Percentiles rank a stretch among this genome's conserved stretches.
Evolutionary conservation across 306 rosid genomes (phyloP).

Genomic region (Adenanthera pavonina): DNA sequence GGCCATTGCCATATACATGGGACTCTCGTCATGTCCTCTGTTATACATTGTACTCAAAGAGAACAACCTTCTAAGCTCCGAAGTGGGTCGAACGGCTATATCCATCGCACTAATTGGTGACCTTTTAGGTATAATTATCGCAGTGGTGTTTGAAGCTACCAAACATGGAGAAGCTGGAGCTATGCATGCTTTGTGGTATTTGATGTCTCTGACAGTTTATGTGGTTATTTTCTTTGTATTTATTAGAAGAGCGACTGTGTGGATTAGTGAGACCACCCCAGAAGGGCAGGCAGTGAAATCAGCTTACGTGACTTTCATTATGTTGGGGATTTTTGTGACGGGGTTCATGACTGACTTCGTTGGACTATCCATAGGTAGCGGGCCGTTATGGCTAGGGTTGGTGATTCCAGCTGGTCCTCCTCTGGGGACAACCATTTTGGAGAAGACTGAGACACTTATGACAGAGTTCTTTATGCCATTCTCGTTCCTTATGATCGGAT

Average conservation of each 20-base stretch:
- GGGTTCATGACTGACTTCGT: constrained; percentile 61
- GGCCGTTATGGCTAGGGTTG: constrained; percentile 74
- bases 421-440: constrained; percentile 59
- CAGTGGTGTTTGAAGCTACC: constrained; percentile 58
- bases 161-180: constrained; percentile 43
- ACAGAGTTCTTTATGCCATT: constrained; percentile 65
- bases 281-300: constrained; percentile 59
- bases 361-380: constrained; percentile 67
- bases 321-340: constrained; percentile 48
- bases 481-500: constrained; percentile 62
- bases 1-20: constrained; percentile 45
- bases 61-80: constrained; percentile 77
- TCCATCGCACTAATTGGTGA: constrained; percentile 62
- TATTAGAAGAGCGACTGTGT: constrained; percentile 38
- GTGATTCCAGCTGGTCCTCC: constrained; percentile 77
- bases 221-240: background rate
- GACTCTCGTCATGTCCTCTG: constrained; percentile 59
- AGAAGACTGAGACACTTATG: constrained; percentile 49
- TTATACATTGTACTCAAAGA: constrained; percentile 58
- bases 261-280: constrained; percentile 53
- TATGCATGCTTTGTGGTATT: constrained; percentile 48
- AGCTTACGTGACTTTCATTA: constrained; percentile 41
- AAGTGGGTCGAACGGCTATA: constrained; percentile 60
- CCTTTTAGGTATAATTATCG: constrained; percentile 4
- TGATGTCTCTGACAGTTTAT: constrained; percentile 34